phyloP scores from a whole-genome alignment of 768 basidiomycete species.

The Gloeopeniophorella convolvens region DNA sequence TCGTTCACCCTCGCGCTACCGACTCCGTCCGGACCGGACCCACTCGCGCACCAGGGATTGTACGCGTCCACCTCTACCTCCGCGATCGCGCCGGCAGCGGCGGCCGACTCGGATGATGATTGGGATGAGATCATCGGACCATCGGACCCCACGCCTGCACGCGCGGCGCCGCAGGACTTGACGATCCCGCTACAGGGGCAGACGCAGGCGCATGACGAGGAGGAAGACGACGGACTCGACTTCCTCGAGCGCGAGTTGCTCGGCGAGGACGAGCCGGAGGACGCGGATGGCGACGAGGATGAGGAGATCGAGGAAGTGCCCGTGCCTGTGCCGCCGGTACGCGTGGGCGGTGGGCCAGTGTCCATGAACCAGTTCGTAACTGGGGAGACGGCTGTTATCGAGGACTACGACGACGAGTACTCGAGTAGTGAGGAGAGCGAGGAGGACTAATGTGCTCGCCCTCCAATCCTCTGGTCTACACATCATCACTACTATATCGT shows the following conservation, averaged over 20 bases:
- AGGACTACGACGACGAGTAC: slow-evolving; percentile 44
- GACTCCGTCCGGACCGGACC: slow-evolving; percentile 16
- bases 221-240: slow-evolving; percentile 33
- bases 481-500: neutral
- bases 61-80: slow-evolving; percentile 22
- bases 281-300: slow-evolving; percentile 32
- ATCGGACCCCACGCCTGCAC: slow-evolving; percentile 18
- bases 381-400: slow-evolving; percentile 27
- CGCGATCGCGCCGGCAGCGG: slow-evolving; percentile 20
- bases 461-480: neutral
- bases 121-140: slow-evolving; percentile 43
- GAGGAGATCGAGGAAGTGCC: slow-evolving; percentile 44
- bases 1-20: slow-evolving; percentile 35
- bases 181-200: slow-evolving; percentile 34
- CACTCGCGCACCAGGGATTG: slow-evolving; percentile 23
- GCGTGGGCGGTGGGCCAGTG: slow-evolving; percentile 32
- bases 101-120: slow-evolving; percentile 36
- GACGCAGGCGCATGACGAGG: slow-evolving; percentile 30
- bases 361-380: slow-evolving; percentile 46
- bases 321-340: slow-evolving; percentile 8
- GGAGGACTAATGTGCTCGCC: slow-evolving; percentile 2
- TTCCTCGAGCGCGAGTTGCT: slow-evolving; percentile 17
- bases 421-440: slow-evolving; percentile 50
- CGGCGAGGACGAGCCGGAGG: slow-evolving; percentile 16
- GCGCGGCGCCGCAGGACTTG: slow-evolving; percentile 22